These are phyloP conservation scores for Paspalum notatum DNA, from an alignment of 176 grass and related monocot genomes.

Conservation along the genomic window DNA sequence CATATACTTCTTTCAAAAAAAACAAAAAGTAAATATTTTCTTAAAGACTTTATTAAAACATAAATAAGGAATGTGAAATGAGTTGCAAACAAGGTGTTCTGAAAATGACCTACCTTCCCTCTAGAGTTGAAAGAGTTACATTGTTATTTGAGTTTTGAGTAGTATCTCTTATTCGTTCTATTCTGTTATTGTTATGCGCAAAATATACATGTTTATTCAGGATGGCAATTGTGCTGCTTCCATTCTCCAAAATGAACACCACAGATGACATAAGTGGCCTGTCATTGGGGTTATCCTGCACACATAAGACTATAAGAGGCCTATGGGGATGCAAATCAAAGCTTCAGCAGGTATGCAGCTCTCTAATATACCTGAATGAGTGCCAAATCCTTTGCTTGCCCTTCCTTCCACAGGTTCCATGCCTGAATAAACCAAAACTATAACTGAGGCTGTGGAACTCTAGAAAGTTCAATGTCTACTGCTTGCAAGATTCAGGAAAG, in stretches of 20 bases:
- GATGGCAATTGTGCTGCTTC: neutral
- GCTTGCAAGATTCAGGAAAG: neutral
- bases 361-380: conserved; percentile 34
- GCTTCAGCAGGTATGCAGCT: conserved; percentile 31
- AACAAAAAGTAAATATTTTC: too few relatives aligned
- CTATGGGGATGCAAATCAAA: conserved; percentile 30
- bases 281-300: conserved; percentile 43
- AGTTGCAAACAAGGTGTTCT: too few relatives aligned
- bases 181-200: neutral
- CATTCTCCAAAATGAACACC: conserved; percentile 41
- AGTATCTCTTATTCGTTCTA: neutral
- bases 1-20: too few relatives aligned
- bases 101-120: neutral
- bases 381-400: conserved; percentile 18
- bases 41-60: too few relatives aligned
- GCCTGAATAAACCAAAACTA: conserved; percentile 7
- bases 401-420: conserved; percentile 37
- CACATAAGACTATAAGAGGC: conserved; percentile 37
- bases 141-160: neutral
- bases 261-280: conserved; percentile 42
- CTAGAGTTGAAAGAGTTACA: neutral
- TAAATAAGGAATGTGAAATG: too few relatives aligned
- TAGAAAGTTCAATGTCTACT: neutral
- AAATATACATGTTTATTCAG: neutral
- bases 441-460: neutral